Evolutionary conservation across 2,329 filamentous ascomycete genomes (phyloP).

Genomic region (Mollisia scopiformis): DNA sequence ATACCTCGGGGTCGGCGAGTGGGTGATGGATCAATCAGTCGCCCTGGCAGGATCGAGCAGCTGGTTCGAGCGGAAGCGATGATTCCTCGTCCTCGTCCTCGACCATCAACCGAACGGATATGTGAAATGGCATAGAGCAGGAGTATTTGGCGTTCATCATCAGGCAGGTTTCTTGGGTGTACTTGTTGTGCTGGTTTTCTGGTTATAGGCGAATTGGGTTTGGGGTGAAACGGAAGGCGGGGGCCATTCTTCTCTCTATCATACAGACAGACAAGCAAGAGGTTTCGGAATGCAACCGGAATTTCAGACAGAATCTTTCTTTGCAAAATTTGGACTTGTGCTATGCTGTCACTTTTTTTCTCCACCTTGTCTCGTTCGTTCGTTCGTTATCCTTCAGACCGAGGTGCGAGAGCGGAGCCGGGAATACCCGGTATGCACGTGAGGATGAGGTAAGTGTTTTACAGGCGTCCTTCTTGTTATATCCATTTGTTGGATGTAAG

Average conservation of each 20-base stretch:
- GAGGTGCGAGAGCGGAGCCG: slow-evolving; percentile 1
- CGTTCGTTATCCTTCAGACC: neutral
- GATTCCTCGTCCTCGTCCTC: neutral
- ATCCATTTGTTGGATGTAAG: no score
- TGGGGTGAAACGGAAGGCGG: neutral
- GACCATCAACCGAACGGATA: neutral
- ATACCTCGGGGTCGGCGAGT: slow-evolving; percentile 94
- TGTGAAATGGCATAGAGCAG: neutral
- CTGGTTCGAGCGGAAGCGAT: slow-evolving; percentile 91
- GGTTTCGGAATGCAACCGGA: neutral
- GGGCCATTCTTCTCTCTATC: neutral
- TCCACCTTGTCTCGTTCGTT: neutral
- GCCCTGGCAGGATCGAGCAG: slow-evolving; percentile 85
- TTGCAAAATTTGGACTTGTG: neutral
- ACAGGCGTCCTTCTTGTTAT: no score
- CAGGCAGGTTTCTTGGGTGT: neutral
- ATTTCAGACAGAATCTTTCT: neutral
- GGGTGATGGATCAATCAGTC: slow-evolving; percentile 97
- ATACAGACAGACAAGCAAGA: neutral
- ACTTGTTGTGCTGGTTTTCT: neutral
- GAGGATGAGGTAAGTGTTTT: neutral
- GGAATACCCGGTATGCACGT: neutral
- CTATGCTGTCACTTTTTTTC: neutral
- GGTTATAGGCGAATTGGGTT: neutral
- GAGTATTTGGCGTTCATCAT: neutral